phyloP scores from a whole-genome alignment of 768 basidiomycete species.

The Coprinellus aureogranulatus region DNA sequence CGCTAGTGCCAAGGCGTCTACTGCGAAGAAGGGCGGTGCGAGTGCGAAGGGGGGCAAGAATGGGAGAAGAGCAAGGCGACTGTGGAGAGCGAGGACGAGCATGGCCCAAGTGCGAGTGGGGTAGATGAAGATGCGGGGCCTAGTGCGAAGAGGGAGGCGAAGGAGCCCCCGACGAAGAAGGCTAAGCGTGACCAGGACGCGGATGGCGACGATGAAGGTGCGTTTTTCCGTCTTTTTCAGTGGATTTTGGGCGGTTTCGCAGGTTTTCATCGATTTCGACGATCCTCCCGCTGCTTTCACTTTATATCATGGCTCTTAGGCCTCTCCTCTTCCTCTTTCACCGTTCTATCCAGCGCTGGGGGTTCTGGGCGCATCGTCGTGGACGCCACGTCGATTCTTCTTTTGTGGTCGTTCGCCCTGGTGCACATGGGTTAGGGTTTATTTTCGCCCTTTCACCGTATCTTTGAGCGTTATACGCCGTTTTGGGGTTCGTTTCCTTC shows the following conservation, averaged over 20 bases:
- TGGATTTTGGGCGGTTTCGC: not conserved
- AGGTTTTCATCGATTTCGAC: not conserved
- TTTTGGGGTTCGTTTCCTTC: no score
- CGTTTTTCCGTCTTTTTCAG: conserved; percentile 24
- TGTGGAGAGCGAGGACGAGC: conserved; percentile 69
- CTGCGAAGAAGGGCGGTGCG: conserved; percentile 42
- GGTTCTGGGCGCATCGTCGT: not conserved
- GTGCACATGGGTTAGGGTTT: no score
- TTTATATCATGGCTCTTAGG: no score
- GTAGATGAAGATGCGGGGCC: conserved; percentile 49
- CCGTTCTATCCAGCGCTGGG: no score
- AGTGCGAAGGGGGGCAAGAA: conserved; percentile 28
- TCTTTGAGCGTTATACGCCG: no score
- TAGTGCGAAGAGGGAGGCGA: conserved; percentile 46
- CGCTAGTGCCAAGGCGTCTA: conserved; percentile 20
- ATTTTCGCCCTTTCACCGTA: no score
- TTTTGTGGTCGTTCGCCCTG: no score
- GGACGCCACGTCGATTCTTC: not conserved
- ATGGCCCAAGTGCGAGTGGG: conserved; percentile 26
- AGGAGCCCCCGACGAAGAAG: conserved; percentile 64
- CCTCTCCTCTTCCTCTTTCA: no score
- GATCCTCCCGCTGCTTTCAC: no score
- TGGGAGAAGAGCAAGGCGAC: conserved; percentile 50
- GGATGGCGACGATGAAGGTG: conserved; percentile 57
- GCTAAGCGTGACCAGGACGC: conserved; percentile 58